A percentile compares a stretch with the other conserved stretches of the same genome.
Evolutionary conservation across 2,329 filamentous ascomycete species (phyloP).

Genomic region (Arthrinium phaeospermum): DNA sequence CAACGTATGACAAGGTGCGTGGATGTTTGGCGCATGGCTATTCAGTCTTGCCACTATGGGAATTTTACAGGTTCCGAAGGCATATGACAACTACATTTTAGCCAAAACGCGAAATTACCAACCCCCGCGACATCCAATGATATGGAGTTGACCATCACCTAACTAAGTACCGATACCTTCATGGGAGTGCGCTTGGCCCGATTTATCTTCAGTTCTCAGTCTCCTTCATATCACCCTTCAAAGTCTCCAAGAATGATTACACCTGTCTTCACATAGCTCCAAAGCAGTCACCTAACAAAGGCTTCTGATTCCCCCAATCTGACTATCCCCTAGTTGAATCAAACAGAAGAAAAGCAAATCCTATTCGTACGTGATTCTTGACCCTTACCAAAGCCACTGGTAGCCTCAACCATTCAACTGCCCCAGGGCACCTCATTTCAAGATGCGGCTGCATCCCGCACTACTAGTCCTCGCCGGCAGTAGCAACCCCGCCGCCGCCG

Average conservation of each 20-base stretch:
- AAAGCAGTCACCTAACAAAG: too few species aligned
- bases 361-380: too few species aligned
- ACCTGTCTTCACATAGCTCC: background rate
- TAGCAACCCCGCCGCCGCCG: background rate
- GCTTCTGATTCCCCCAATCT: too few species aligned
- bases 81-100: background rate
- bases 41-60: background rate
- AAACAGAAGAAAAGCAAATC: too few species aligned
- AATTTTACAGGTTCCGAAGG: background rate
- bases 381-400: background rate
- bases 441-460: background rate
- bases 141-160: background rate
- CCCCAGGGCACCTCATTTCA: background rate
- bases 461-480: background rate
- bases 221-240: background rate
- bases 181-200: background rate
- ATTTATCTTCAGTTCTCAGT: background rate
- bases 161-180: background rate
- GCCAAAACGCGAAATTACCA: background rate
- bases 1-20: background rate
- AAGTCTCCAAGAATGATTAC: too few species aligned
- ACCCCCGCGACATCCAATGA: background rate
- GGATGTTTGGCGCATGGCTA: background rate
- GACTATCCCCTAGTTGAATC: too few species aligned
- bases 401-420: background rate